phyloP scores from a whole-genome alignment of 805 yeast species.

The Dipodascus albidus region DNA sequence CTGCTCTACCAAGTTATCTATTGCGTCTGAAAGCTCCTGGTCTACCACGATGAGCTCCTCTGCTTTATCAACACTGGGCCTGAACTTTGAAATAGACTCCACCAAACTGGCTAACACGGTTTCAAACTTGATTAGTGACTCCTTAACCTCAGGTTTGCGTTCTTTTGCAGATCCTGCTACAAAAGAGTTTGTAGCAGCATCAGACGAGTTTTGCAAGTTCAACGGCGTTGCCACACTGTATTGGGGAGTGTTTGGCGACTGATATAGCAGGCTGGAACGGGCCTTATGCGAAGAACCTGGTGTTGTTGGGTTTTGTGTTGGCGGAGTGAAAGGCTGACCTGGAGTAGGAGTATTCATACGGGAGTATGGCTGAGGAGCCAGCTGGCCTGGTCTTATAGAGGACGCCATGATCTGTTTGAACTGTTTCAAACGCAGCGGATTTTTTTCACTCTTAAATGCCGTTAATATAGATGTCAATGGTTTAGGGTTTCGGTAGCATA shows the following conservation, averaged over 20 bases:
- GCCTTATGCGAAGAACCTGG: background rate
- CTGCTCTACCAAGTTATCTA: constrained; percentile 21
- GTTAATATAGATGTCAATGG: background rate
- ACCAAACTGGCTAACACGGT: constrained; percentile 16
- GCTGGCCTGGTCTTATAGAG: background rate
- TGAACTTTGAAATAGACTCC: constrained; percentile 20
- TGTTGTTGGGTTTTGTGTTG: background rate
- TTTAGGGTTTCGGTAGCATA: background rate
- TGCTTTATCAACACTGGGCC: constrained; percentile 19
- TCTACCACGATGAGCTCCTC: constrained; percentile 19
- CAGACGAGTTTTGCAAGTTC: background rate
- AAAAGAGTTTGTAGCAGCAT: constrained; percentile 10
- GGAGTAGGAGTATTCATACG: background rate
- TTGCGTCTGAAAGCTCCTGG: constrained; percentile 14
- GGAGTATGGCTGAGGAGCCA: constrained; percentile 1
- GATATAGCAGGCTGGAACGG: background rate
- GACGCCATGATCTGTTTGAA: background rate
- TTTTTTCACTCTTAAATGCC: background rate
- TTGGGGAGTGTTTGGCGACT: background rate
- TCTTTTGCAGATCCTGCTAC: constrained; percentile 4
- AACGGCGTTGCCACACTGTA: background rate
- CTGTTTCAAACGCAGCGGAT: too few relatives aligned
- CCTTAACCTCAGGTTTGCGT: background rate
- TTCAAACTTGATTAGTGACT: constrained; percentile 3
- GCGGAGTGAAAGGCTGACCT: background rate